Evolutionary conservation across 2,329 filamentous ascomycete genomes (phyloP), one percentile per base, ranked within the genome.

Genomic region (Calonectria pteridis): DNA sequence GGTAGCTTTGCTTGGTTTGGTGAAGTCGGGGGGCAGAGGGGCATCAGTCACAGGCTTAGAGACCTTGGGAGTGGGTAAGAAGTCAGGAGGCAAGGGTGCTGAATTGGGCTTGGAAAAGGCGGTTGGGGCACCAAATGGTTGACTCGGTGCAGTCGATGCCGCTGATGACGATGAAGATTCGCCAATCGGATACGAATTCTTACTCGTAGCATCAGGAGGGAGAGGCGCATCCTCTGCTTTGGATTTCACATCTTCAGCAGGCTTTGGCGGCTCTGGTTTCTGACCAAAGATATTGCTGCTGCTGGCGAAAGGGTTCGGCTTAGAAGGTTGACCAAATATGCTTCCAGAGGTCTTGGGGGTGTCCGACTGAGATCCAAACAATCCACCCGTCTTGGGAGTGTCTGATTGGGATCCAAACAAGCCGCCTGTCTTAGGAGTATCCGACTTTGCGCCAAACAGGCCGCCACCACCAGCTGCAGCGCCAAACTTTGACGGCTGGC

Each of bases 201-300:
- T 90, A 85, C 89, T 91, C 68, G 86, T 90, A 71, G 88, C 83
- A 74, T 91, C 89, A 28, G 90, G 89, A 40, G 90, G 89, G 6
- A 91, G 82, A 71, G 90, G 89, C 28, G 79, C 82, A 73, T 84
- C 84, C 70, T 81, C 77, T 46, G 82, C 82, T 75, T 87, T 88
- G 62, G 83, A 80, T 73, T 85, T 84, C 4, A 84, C 75, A 37
- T 69, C 72, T 14, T 73, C 72, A 13, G 64, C 63, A 18, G 76
- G 49, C 53, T 78, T 77, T 6, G 72, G 29, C 16, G 40, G 29
- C 26, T 76, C 77, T 14, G 75, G 66, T 66, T 78, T 75, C 37
- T 77, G 73, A 2, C 79, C 74, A 51, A 83, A 83, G 14, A 81
- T 46, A 5, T 40, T 62, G 55, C 55, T 62, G n/a, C n/a, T 46